These are phyloP conservation scores for Punica granatum DNA, from an alignment of 345 rosid genomes.

Conservation along the genomic window DNA sequence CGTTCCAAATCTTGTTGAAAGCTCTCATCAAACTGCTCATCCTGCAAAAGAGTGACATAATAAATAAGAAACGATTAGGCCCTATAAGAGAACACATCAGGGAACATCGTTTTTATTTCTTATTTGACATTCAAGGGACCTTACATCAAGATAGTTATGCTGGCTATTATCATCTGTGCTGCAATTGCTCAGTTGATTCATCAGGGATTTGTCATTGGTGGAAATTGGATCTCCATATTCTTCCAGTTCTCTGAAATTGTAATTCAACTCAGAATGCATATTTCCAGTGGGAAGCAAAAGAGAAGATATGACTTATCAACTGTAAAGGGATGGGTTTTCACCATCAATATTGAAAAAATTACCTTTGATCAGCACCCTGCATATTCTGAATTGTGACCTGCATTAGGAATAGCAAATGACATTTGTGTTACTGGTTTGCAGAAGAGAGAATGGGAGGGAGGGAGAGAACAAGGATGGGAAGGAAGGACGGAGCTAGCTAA, in stretches of 20 bases:
- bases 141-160: constrained; percentile 39
- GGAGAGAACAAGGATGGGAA: not conserved
- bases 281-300: not conserved
- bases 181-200: constrained; percentile 41
- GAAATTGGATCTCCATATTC: constrained; percentile 37
- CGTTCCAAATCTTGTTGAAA: not conserved
- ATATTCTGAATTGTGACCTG: constrained; percentile 75
- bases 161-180: constrained; percentile 28
- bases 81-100: not conserved
- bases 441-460: not conserved
- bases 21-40: constrained; percentile 13
- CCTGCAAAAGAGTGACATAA: constrained; percentile 31
- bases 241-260: constrained; percentile 35
- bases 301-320: not conserved
- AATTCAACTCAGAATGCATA: not conserved
- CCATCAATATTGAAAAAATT: not conserved
- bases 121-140: constrained; percentile 10
- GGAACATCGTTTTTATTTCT: not conserved
- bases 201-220: constrained; percentile 36
- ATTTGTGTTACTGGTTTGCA: not conserved
- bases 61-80: not conserved
- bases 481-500: constrained; percentile 29
- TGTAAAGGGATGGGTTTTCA: not conserved
- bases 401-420: constrained; percentile 8
- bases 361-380: constrained; percentile 60